Conservation (phyloP, 176 grass and related monocot species). For the Elymus sibiricus region DNA sequence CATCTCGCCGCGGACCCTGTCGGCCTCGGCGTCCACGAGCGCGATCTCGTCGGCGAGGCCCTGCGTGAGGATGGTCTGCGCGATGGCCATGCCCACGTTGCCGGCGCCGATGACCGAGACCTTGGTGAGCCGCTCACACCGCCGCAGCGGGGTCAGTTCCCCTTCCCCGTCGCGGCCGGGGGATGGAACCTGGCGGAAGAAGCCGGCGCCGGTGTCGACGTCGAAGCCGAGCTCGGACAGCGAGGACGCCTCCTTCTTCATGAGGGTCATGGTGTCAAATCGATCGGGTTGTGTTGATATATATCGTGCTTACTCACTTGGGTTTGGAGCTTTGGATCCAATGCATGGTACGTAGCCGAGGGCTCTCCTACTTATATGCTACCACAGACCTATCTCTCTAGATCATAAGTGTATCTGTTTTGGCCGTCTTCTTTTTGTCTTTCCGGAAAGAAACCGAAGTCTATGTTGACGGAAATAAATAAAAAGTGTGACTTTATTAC, state of each 20-base stretch:
- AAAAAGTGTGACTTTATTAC: not conserved
- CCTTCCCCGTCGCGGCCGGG: too few species aligned
- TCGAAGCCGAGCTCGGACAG: slow-evolving; percentile 50
- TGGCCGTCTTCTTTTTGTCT: not conserved
- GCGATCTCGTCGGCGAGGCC: slow-evolving; percentile 60
- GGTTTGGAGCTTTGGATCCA: not conserved
- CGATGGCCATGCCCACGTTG: slow-evolving; percentile 74
- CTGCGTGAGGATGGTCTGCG: slow-evolving; percentile 58
- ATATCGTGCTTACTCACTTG: not conserved
- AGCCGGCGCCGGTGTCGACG: not conserved
- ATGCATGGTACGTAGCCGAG: not conserved
- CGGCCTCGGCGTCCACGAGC: slow-evolving; percentile 49
- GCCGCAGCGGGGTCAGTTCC: not conserved
- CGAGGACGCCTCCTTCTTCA: slow-evolving; percentile 51
- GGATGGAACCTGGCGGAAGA: too few species aligned
- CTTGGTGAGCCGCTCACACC: slow-evolving; percentile 25
- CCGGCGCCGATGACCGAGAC: slow-evolving; percentile 54
- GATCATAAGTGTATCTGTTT: not conserved
- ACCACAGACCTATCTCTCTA: too few species aligned
- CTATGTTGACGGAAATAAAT: not conserved
- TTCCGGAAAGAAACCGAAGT: not conserved
- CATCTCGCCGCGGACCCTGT: slow-evolving; percentile 64
- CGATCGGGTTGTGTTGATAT: not conserved
- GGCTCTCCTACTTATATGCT: not conserved
- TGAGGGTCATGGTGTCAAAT: not conserved